A percentile compares a stretch with the other conserved stretches of the same genome.
phyloP scores from a whole-genome alignment of 1,284 basidiomycete species.

The Sutorius eximius region DNA sequence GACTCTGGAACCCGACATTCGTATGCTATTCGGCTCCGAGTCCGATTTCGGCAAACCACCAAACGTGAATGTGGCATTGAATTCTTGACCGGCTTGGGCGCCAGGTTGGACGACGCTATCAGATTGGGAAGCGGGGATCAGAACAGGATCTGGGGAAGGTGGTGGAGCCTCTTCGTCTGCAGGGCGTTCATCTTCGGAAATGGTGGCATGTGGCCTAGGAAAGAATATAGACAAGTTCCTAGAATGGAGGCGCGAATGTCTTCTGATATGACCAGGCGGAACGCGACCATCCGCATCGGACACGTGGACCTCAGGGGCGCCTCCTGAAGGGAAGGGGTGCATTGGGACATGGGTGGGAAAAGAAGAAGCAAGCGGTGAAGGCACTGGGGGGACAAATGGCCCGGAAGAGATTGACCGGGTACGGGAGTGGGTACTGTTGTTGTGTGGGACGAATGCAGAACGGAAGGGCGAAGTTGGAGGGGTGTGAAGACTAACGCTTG shows the following conservation, averaged over 20 bases:
- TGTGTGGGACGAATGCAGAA: slow-evolving; percentile 45
- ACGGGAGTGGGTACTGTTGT: slow-evolving; percentile 42
- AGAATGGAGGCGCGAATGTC: slow-evolving; percentile 80
- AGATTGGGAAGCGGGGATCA: slow-evolving; percentile 32
- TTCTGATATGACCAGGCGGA: slow-evolving; percentile 41
- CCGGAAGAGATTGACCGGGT: slow-evolving; percentile 56
- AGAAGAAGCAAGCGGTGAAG: slow-evolving; percentile 36
- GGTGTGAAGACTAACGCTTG: slow-evolving; percentile 27
- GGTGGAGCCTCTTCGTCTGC: slow-evolving; percentile 47
- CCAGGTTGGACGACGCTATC: slow-evolving; percentile 10
- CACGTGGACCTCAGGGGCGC: slow-evolving; percentile 24
- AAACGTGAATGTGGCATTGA: slow-evolving; percentile 30
- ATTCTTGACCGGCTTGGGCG: slow-evolving; percentile 15
- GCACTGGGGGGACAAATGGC: slow-evolving; percentile 49
- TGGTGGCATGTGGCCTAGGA: slow-evolving; percentile 64
- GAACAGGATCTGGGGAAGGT: slow-evolving; percentile 21
- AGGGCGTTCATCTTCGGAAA: slow-evolving; percentile 64
- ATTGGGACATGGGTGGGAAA: slow-evolving; percentile 25
- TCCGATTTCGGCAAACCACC: slow-evolving; percentile 31
- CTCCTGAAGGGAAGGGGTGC: slow-evolving; percentile 29
- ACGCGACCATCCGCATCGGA: slow-evolving; percentile 12
- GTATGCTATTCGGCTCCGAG: slow-evolving; percentile 24
- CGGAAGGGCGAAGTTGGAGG: slow-evolving; percentile 50
- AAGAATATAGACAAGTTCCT: slow-evolving; percentile 91
- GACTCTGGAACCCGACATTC: slow-evolving; percentile 4